phyloP scores from a whole-genome alignment of 1,284 basidiomycete species.

The Somion occarium region DNA sequence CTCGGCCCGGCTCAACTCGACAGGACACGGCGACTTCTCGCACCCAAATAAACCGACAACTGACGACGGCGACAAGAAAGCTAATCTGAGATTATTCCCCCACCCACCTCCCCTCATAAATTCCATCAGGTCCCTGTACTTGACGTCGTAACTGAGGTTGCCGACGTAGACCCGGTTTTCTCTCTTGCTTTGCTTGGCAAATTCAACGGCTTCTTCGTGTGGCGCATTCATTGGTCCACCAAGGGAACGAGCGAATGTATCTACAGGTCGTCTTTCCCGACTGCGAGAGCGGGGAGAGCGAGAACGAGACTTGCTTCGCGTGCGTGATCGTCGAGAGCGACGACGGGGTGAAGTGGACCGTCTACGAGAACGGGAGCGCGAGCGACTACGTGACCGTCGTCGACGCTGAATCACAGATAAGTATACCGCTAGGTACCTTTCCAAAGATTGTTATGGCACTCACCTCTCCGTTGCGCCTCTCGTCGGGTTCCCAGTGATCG shows the following conservation, averaged over 20 bases:
- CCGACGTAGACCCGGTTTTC: conserved; percentile 98
- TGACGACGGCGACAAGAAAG: conserved; percentile 18
- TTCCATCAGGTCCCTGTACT: conserved; percentile 96
- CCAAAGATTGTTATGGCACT: conserved; percentile 21
- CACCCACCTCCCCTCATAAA: conserved; percentile 99
- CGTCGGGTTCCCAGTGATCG: conserved; percentile 80
- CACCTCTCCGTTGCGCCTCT: conserved; percentile 59
- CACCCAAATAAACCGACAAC: conserved; percentile 4
- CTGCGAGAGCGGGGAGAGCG: conserved; percentile 58
- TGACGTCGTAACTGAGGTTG: conserved; percentile 96
- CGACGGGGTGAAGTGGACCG: conserved; percentile 64
- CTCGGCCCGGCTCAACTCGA: not conserved
- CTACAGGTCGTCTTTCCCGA: conserved; percentile 54
- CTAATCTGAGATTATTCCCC: conserved; percentile 57
- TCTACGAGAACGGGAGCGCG: conserved; percentile 62
- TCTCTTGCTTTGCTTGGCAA: conserved; percentile 90
- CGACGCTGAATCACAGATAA: conserved; percentile 36
- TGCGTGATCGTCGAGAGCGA: conserved; percentile 48
- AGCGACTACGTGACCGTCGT: conserved; percentile 44
- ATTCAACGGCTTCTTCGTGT: conserved; percentile 84
- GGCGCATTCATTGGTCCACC: conserved; percentile 91
- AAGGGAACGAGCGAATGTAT: conserved; percentile 71
- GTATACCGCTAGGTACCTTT: not conserved
- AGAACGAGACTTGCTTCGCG: conserved; percentile 52
- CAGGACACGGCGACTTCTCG: conserved; percentile 4